phyloP scores from a whole-genome alignment of 495 filamentous ascomycete genomes.

The Tuber indicum region DNA sequence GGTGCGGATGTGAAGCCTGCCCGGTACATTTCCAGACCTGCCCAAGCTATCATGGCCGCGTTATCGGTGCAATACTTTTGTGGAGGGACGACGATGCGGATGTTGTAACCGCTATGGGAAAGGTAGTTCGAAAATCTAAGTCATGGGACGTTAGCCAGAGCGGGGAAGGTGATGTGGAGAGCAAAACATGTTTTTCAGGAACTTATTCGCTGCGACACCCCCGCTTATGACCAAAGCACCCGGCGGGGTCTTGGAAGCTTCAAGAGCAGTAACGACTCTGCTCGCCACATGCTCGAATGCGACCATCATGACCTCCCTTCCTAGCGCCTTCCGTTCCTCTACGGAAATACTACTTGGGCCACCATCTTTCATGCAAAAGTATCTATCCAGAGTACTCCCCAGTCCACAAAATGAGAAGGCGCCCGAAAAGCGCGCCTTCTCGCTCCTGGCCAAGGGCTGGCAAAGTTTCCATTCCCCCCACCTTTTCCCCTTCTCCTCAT shows the following conservation, averaged over 20 bases:
- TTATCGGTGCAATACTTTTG: constrained; percentile 79
- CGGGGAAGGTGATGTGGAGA: not conserved
- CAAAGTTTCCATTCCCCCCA: constrained; percentile 33
- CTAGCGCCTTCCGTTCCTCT: constrained; percentile 57
- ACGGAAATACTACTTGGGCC: constrained; percentile 10
- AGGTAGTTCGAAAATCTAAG: constrained; percentile 41
- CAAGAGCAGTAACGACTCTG: constrained; percentile 62
- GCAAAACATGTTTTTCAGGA: constrained; percentile 57
- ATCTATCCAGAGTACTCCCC: constrained; percentile 49
- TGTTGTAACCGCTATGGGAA: constrained; percentile 57
- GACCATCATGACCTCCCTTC: constrained; percentile 63
- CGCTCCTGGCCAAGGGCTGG: constrained; percentile 29
- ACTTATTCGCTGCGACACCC: constrained; percentile 79
- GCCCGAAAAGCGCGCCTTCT: constrained; percentile 42
- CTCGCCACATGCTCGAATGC: constrained; percentile 84
- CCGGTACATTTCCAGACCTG: constrained; percentile 85
- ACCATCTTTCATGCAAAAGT: constrained; percentile 40
- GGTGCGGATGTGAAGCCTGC: constrained; percentile 62
- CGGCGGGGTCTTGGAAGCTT: constrained; percentile 42
- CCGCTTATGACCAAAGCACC: constrained; percentile 73
- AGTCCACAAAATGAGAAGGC: constrained; percentile 63
- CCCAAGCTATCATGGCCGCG: constrained; percentile 97
- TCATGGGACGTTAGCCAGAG: not conserved
- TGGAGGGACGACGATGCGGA: constrained; percentile 69
- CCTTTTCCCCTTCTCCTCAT: not conserved